phyloP scores from a whole-genome alignment of 2,329 filamentous ascomycete genomes.

The Sporothrix protearum region DNA sequence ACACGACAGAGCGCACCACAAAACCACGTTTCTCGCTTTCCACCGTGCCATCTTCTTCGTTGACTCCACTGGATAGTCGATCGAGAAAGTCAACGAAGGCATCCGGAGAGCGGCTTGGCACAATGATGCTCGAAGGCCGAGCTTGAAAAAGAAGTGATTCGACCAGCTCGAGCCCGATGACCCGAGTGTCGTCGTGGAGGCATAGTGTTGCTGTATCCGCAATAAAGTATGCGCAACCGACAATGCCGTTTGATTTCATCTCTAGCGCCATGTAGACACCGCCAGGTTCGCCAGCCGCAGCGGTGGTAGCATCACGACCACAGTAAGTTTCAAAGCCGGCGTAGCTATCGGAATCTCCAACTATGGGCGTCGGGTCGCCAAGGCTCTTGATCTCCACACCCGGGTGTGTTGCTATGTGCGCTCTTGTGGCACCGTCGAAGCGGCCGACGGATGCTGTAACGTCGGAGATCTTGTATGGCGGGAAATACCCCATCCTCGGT shows the following conservation, averaged over 20 bases:
- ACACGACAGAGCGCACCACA: slow-evolving; percentile 63
- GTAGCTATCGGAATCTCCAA: neutral
- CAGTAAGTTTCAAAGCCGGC: neutral
- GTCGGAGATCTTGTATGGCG: neutral
- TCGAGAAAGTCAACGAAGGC: slow-evolving; percentile 38
- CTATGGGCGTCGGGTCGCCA: neutral
- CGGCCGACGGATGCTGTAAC: neutral
- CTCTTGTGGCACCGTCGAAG: neutral
- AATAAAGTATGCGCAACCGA: slow-evolving; percentile 83
- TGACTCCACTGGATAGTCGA: neutral
- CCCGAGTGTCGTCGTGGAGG: slow-evolving; percentile 71
- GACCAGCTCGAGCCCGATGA: slow-evolving; percentile 65
- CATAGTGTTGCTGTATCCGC: slow-evolving; percentile 66
- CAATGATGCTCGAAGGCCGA: slow-evolving; percentile 54
- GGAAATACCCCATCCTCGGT: neutral
- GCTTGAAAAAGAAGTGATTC: slow-evolving; percentile 56
- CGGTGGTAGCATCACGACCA: neutral
- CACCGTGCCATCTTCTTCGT: neutral
- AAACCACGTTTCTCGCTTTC: slow-evolving; percentile 32
- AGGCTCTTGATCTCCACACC: neutral
- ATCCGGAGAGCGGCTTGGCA: slow-evolving; percentile 48
- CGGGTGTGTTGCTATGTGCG: neutral
- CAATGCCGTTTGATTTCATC: slow-evolving; percentile 62
- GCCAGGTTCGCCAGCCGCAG: slow-evolving; percentile 34
- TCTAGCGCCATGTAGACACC: slow-evolving; percentile 81